A percentile compares a stretch with the other conserved stretches of the same genome.
These are phyloP conservation scores for Paraurostyla sp. DNA, from an alignment of 73 alveolate genomes.

Conservation along the genomic window DNA sequence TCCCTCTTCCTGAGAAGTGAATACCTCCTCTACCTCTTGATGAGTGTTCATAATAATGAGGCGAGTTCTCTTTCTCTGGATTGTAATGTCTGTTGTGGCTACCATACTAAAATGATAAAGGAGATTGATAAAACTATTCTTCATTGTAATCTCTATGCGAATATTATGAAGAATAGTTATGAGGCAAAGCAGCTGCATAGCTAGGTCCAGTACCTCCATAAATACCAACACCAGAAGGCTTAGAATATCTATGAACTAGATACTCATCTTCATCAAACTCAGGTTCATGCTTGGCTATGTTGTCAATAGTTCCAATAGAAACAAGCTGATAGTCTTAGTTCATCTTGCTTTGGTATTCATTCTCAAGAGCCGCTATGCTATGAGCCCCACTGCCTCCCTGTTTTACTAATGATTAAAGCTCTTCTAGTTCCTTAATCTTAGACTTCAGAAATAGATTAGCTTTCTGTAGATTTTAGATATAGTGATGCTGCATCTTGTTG, in stretches of 20 bases:
- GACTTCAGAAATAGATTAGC: constrained; percentile 7
- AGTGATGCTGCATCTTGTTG: constrained; percentile 43
- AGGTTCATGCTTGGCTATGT: neutral
- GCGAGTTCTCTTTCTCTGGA: no score
- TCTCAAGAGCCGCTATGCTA: neutral
- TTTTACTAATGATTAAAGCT: neutral
- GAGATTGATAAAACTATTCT: no score
- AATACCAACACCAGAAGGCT: neutral
- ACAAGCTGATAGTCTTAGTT: neutral
- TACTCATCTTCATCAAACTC: neutral
- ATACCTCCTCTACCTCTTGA: no score
- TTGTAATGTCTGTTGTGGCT: no score
- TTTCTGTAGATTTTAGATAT: constrained; percentile 22
- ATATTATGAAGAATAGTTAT: no score
- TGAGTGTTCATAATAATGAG: no score
- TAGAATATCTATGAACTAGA: neutral
- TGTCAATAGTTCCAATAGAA: neutral
- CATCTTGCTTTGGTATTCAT: neutral
- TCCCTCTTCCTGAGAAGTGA: no score
- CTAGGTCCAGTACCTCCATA: no score
- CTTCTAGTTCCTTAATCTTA: neutral
- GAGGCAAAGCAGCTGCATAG: no score
- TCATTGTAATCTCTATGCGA: no score
- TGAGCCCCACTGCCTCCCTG: neutral
- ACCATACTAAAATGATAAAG: no score